These are phyloP conservation scores for Sugiyamaella neomexicana DNA, from an alignment of 1,139 yeast genomes.

Conservation along the genomic window DNA sequence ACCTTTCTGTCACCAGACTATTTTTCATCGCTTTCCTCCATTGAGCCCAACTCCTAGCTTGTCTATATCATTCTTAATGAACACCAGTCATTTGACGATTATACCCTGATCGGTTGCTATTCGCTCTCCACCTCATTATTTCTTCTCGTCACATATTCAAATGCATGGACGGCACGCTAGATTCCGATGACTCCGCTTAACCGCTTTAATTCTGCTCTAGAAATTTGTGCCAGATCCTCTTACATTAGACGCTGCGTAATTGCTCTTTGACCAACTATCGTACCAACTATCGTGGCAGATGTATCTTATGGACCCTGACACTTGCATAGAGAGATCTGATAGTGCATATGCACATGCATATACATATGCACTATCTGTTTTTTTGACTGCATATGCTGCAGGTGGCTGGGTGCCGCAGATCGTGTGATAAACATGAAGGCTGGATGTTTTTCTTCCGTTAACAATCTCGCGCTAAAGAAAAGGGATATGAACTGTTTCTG, in stretches of 20 bases:
- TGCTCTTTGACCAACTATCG: background rate
- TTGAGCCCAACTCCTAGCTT: no score
- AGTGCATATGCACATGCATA: background rate
- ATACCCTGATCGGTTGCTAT: background rate
- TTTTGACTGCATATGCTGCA: constrained; percentile 5
- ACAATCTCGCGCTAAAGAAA: background rate
- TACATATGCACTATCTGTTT: background rate
- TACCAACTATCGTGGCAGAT: background rate
- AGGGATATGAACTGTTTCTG: background rate
- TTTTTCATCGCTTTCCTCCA: background rate
- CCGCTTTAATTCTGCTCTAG: background rate
- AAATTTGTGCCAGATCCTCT: no score
- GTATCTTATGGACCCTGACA: background rate
- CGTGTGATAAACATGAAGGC: constrained; percentile 5
- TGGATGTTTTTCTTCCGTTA: background rate
- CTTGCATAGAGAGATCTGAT: background rate
- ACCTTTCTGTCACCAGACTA: background rate
- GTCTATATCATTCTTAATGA: no score
- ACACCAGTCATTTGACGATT: background rate
- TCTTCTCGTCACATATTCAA: background rate
- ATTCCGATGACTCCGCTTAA: background rate
- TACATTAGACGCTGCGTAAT: background rate
- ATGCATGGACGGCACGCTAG: background rate
- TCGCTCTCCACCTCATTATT: background rate
- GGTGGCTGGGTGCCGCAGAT: constrained; percentile 14